phyloP scores from a whole-genome alignment of 176 grass and related monocot genomes.

The Metroxylon sagu region DNA sequence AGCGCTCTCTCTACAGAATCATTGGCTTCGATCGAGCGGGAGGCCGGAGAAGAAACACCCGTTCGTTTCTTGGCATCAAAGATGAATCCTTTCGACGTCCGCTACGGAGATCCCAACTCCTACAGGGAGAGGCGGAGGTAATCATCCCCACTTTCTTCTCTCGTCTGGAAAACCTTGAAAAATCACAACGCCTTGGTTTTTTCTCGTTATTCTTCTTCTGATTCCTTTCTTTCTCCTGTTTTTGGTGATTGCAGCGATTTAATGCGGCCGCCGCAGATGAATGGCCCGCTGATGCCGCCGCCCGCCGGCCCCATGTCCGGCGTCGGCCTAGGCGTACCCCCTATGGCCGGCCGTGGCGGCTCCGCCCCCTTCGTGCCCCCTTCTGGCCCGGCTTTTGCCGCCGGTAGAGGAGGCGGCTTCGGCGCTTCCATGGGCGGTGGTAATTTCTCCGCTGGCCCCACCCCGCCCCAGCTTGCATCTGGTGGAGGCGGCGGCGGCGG shows the following conservation, averaged over 20 bases:
- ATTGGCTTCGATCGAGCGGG: not conserved
- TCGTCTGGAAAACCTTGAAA: not conserved
- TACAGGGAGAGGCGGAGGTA: slow-evolving; percentile 91
- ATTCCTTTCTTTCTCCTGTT: not conserved
- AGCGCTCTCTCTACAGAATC: too few relatives aligned
- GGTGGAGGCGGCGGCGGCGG: slow-evolving; percentile 3
- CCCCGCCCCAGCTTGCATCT: not conserved
- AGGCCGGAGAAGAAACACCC: not conserved
- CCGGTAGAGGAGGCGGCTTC: not conserved
- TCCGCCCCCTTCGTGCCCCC: not conserved
- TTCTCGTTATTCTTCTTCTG: not conserved
- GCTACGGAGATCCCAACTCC: slow-evolving; percentile 81
- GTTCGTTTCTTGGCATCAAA: not conserved
- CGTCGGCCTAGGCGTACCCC: slow-evolving; percentile 4
- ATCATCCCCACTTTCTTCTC: not conserved
- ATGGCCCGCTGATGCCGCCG: slow-evolving; percentile 1
- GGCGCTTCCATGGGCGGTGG: slow-evolving; percentile 4
- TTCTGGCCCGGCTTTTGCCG: not conserved
- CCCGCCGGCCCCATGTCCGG: slow-evolving; percentile 7
- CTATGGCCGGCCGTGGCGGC: not conserved
- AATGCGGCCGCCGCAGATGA: slow-evolving; percentile 5
- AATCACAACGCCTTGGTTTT: not conserved
- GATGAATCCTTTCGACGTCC: slow-evolving; percentile 74
- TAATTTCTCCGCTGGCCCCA: not conserved
- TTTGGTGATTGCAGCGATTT: slow-evolving; percentile 27